A percentile compares a stretch with the other conserved stretches of the same genome.
Conservation (phyloP, 768 basidiomycete species). For the Boletus vinaceobasis region DNA sequence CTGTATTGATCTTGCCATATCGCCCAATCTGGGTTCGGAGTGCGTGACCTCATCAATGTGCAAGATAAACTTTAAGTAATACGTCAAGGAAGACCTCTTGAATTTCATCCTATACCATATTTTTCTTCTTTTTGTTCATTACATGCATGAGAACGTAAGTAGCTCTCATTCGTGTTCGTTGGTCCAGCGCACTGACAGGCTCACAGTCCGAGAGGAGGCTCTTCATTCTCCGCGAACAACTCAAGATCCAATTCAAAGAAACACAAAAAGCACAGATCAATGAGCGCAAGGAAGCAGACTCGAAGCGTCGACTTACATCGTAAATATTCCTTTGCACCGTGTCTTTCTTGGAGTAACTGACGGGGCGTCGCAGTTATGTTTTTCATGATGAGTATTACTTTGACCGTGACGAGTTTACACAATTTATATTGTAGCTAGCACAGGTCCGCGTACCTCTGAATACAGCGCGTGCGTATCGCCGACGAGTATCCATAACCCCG, state of each 20-base stretch:
- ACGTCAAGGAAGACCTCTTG: constrained; percentile 45
- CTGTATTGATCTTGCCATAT: constrained; percentile 38
- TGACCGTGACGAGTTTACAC: constrained; percentile 3
- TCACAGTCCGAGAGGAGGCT: constrained; percentile 53
- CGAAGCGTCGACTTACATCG: constrained; percentile 79
- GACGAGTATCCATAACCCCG: background rate
- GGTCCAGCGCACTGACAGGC: constrained; percentile 1
- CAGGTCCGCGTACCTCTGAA: constrained; percentile 82
- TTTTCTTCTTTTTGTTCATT: constrained; percentile 77
- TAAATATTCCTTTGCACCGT: constrained; percentile 39
- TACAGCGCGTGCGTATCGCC: constrained; percentile 51
- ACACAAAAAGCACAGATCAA: constrained; percentile 73
- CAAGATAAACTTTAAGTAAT: constrained; percentile 3
- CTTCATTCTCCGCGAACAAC: constrained; percentile 67
- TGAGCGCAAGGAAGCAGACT: constrained; percentile 71
- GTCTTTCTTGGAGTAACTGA: background rate
- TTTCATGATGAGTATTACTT: constrained; percentile 63
- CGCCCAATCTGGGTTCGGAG: constrained; percentile 36
- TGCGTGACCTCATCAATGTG: constrained; percentile 20
- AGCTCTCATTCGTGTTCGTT: background rate
- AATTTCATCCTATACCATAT: constrained; percentile 76
- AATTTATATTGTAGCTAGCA: constrained; percentile 23
- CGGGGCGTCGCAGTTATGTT: constrained; percentile 49
- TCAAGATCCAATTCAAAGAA: constrained; percentile 70
- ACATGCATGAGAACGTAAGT: constrained; percentile 57